Evolutionary conservation across 2,329 filamentous ascomycete species (phyloP), one percentile per base, ranked within the genome.

Genomic region (Alternaria burnsii): DNA sequence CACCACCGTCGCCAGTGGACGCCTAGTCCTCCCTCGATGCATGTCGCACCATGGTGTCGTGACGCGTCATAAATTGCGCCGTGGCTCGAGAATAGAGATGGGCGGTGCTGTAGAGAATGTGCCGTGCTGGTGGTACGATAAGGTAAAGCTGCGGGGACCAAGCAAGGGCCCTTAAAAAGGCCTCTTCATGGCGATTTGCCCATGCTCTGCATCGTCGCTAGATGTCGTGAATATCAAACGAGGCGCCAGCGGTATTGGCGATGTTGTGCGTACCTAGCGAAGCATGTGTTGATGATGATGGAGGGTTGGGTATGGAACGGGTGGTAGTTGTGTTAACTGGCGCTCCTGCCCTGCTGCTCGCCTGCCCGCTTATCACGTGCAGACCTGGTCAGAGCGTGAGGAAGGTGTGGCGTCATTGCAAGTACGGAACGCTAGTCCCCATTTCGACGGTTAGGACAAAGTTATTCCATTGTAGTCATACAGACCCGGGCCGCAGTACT

Each of bases 401-500:
- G 40, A 8, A 41, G 24, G 38, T 30, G 38, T 41, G 44, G 52
- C 53, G 63, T 68, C 59, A 65, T 66, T 2, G 20, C 46, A 24
- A 24, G 46, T 9, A 12, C 52, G 28, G 28, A 16, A 47, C 60
- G 55, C 66, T 67, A 67, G 53, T 48, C 55, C 55, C 43, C 42
- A 63, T 69, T 64, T 40, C 50, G 58, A 57, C 42, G 55, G 34
- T 61, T 38, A 54, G 41, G 48, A 58, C 30, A 50, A 71, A 65
- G 61, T 64, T 65, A 61, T 61, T 63, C 62, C 24, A 24, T 42
- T 56, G 61, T 52, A 65, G 66, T 66, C 62, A 68, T 67, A 53
- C 52, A 46, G 57, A 50, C 62, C 58, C 56, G 51, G 40, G 41
- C 40, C 47, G 40, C 46, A 14, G 51, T 36, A 42, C 43, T 42